phyloP scores from a whole-genome alignment of 2,329 filamentous ascomycete species.

The Meredithiella fracta region DNA sequence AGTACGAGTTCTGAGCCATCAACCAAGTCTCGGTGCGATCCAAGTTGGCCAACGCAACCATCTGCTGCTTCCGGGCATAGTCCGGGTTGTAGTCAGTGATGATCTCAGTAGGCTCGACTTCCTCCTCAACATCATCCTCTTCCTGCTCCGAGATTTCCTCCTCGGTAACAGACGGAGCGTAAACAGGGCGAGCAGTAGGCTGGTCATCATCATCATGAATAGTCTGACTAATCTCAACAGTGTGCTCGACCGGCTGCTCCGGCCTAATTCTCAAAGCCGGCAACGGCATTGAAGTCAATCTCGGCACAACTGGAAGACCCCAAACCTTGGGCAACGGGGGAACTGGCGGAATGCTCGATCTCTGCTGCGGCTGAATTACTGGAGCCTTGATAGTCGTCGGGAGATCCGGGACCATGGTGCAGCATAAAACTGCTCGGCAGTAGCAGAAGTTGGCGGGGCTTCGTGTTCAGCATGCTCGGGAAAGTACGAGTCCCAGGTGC shows the following conservation, averaged over 20 bases:
- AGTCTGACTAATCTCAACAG: constrained; percentile 16
- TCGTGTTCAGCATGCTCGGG: constrained; percentile 32
- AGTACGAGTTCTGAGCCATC: constrained; percentile 61
- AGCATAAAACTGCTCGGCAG: constrained; percentile 83
- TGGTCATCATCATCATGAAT: constrained; percentile 16
- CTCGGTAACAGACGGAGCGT: constrained; percentile 17
- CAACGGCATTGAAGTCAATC: background rate
- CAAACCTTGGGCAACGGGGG: constrained; percentile 10
- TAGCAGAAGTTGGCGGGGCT: constrained; percentile 63
- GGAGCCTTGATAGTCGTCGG: constrained; percentile 16
- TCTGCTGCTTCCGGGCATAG: constrained; percentile 58
- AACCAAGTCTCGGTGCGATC: constrained; percentile 82
- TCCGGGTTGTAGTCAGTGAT: constrained; percentile 53
- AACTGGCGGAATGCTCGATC: constrained; percentile 6
- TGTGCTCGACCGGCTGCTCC: constrained; percentile 10
- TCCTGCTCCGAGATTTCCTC: background rate
- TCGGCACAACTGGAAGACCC: constrained; percentile 5
- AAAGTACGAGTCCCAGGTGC: constrained; percentile 52
- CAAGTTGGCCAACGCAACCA: constrained; percentile 54
- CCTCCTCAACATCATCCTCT: constrained; percentile 18
- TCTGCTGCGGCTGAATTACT: background rate
- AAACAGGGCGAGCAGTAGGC: constrained; percentile 15
- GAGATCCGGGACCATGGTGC: constrained; percentile 50
- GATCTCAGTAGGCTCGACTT: constrained; percentile 39
- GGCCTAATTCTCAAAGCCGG: background rate